A percentile compares a stretch with the other conserved stretches of the same genome.
Evolutionary conservation across 164 flowering plant genomes (phyloP).

Genomic region (Kalanchoe fedtschenkoi): DNA sequence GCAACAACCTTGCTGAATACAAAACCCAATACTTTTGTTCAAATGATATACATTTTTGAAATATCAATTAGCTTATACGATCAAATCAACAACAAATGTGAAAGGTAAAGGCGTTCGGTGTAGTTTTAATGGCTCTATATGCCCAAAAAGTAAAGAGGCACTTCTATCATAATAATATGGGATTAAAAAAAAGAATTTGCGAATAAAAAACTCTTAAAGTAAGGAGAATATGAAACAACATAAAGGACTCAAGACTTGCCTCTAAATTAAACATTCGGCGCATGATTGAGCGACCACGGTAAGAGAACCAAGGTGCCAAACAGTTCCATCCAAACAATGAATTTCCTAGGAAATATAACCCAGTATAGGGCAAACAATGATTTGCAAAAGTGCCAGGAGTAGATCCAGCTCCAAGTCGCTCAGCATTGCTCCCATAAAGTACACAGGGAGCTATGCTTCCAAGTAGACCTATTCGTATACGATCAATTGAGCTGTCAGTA

Average conservation of each 20-base stretch:
- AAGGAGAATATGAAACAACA: background rate
- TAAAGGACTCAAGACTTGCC: slow-evolving; percentile 26
- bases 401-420: slow-evolving; percentile 71
- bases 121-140: too few species aligned
- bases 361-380: slow-evolving; percentile 73
- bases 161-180: too few species aligned
- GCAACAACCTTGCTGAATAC: background rate
- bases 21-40: background rate
- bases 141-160: too few species aligned
- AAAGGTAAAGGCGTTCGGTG: too few species aligned
- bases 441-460: slow-evolving; percentile 85
- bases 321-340: slow-evolving; percentile 61
- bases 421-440: slow-evolving; percentile 79
- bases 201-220: background rate
- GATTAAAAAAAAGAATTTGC: background rate
- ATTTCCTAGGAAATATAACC: slow-evolving; percentile 71
- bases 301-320: slow-evolving; percentile 77
- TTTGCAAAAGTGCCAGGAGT: slow-evolving; percentile 56
- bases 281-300: slow-evolving; percentile 61
- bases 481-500: background rate
- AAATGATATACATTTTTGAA: too few species aligned
- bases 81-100: too few species aligned
- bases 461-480: slow-evolving; percentile 51
- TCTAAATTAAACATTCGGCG: slow-evolving; percentile 76
- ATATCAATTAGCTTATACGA: too few species aligned